Evolutionary conservation across 306 rosid species (phyloP).

Genomic region (Aeschynomene evenia): DNA sequence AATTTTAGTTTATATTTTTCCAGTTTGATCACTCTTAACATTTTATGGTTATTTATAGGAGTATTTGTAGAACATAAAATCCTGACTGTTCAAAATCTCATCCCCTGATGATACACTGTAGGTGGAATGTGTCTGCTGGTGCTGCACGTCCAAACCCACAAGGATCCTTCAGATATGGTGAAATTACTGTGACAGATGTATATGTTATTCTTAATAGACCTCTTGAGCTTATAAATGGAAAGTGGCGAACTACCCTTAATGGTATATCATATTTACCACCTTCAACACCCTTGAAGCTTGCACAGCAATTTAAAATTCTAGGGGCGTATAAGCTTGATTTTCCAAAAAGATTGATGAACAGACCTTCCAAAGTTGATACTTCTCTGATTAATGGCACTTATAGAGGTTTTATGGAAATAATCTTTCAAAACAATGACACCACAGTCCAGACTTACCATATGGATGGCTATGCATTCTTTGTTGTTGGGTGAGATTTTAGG

Average conservation of each 20-base stretch:
- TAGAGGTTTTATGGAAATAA: conserved; percentile 81
- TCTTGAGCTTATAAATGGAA: conserved; percentile 68
- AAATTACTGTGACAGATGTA: conserved; percentile 69
- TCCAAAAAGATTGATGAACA: conserved; percentile 72
- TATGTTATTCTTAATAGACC: conserved; percentile 69
- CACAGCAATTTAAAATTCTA: conserved; percentile 66
- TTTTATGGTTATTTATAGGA: not conserved
- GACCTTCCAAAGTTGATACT: conserved; percentile 66
- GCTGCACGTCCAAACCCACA: conserved; percentile 93
- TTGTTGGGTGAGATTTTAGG: conserved; percentile 72
- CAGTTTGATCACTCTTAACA: not conserved
- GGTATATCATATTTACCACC: conserved; percentile 83
- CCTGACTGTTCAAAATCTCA: conserved; percentile 14
- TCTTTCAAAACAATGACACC: conserved; percentile 80
- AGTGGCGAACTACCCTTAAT: conserved; percentile 80
- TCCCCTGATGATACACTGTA: conserved; percentile 32
- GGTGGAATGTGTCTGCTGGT: conserved; percentile 82
- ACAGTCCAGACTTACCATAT: conserved; percentile 79
- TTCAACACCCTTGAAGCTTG: conserved; percentile 73
- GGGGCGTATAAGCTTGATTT: conserved; percentile 81
- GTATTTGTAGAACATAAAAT: not conserved
- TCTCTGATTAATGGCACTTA: conserved; percentile 75
- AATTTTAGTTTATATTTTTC: not conserved
- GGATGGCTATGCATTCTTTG: conserved; percentile 83
- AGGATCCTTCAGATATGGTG: conserved; percentile 79